phyloP scores from a whole-genome alignment of 2,329 filamentous ascomycete genomes.

The Colletotrichum sp. region DNA sequence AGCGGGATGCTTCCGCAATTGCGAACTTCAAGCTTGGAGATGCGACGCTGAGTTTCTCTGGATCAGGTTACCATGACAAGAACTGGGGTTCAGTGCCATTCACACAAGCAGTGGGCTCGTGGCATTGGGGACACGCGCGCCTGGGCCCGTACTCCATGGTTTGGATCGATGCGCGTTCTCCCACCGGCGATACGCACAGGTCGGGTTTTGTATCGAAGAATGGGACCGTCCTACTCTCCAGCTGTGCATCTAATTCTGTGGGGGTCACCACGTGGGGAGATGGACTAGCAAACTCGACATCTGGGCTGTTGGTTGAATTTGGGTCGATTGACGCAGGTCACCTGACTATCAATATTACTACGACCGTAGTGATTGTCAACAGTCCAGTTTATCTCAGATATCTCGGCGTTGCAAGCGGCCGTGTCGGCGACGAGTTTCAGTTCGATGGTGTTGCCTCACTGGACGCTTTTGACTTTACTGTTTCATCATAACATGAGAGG shows the following conservation, averaged over 20 bases:
- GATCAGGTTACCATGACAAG: background rate
- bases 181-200: background rate
- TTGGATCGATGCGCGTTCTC: background rate
- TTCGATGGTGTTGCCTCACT: background rate
- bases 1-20: background rate
- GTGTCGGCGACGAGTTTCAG: background rate
- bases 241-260: background rate
- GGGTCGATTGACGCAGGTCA: background rate
- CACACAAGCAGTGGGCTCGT: background rate
- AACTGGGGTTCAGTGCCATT: background rate
- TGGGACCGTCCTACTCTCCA: background rate
- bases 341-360: background rate
- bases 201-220: background rate
- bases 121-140: background rate
- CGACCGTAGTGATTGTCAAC: rapidly evolving
- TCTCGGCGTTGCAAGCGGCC: background rate
- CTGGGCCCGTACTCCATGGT: background rate
- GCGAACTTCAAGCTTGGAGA: background rate
- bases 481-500: background rate
- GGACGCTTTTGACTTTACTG: background rate
- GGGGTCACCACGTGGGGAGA: background rate
- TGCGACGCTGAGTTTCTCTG: background rate
- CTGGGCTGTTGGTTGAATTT: background rate
- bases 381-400: background rate
- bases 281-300: background rate